Evolutionary conservation across 768 basidiomycete genomes (phyloP), one percentile per base, ranked within the genome.

Genomic region (Daedaleopsis nitida): DNA sequence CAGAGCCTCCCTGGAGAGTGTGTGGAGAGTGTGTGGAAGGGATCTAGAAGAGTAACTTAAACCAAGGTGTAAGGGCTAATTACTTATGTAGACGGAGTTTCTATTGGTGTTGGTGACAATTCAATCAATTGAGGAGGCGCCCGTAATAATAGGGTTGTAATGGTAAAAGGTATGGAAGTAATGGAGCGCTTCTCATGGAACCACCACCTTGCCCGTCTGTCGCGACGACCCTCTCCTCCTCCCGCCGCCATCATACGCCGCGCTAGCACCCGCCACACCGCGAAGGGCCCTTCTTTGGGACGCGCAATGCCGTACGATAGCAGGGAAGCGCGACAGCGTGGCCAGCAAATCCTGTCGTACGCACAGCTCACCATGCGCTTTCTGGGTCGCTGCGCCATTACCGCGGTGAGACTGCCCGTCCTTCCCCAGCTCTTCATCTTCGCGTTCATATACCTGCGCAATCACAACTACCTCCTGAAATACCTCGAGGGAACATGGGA

Each of bases 401-500:
- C 13, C 54, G 27, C 47, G 34, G 21, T 57, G 34, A 51, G 51
- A 19, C 51, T 62, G 16, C 61, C 56, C 27, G 14, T 58, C 34
- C 39, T 62, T 38, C 35, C 44, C 52, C 57, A 43, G 21, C 27
- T 62, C 57, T 19, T 51, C 37, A n/a, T n/a, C 27, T 51, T 62
- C 17, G 43, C 42, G 9, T 10, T 54, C 37, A 21, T 55, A 45
- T 58, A 34, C 51, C 17, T 16, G 8, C 49, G 47, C 43, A 37
- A 43, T 11, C 42, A 35, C 11, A 44, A 44, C 38, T 10, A 23
- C 9, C 24, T 49, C 21, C n/a, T 42, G 45, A 24, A 48, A 37
- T 39, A 58, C 39, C 57, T 63, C 19, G 48, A 45, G n/a, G 57
- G 24, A 23, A 57, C 58, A 37, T 63, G 62, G 62, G 7, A 44